Conservation (phyloP, 169 alveolate genomes). For the Ichthyophthirius multifiliis region DNA sequence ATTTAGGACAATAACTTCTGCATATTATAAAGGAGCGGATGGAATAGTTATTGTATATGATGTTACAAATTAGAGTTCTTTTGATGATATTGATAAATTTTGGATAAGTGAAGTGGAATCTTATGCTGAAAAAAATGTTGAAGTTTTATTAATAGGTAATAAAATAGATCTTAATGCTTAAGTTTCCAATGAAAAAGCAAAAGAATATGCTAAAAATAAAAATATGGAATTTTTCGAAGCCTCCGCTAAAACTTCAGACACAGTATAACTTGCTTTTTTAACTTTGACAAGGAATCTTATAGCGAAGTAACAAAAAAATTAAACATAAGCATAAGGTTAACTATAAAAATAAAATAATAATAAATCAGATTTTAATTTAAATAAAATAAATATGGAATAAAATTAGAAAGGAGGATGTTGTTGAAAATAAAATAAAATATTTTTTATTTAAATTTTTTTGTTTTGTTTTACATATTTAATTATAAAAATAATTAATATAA, state of each 20-base stretch:
- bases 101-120: slow-evolving; percentile 55
- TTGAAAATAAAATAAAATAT: no score
- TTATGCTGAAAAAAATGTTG: slow-evolving; percentile 48
- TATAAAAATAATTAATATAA: no score
- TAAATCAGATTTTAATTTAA: no score
- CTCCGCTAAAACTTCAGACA: slow-evolving; percentile 40
- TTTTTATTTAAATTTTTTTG: no score
- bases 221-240: slow-evolving; percentile 35
- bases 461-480: no score
- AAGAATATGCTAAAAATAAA: slow-evolving; percentile 24
- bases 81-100: slow-evolving; percentile 52
- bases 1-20: slow-evolving; percentile 60
- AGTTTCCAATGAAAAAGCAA: slow-evolving; percentile 22
- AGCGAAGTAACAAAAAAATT: no score
- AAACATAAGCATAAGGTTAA: no score
- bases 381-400: no score
- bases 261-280: slow-evolving; percentile 22
- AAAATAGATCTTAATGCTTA: slow-evolving; percentile 50
- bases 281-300: slow-evolving; percentile 35
- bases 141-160: slow-evolving; percentile 52
- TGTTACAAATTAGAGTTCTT: slow-evolving; percentile 38
- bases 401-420: no score
- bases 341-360: no score
- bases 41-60: slow-evolving; percentile 61
- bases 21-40: slow-evolving; percentile 66